Conservation (phyloP, 805 yeast species). For the Saccharomyces kudriavzevii region DNA sequence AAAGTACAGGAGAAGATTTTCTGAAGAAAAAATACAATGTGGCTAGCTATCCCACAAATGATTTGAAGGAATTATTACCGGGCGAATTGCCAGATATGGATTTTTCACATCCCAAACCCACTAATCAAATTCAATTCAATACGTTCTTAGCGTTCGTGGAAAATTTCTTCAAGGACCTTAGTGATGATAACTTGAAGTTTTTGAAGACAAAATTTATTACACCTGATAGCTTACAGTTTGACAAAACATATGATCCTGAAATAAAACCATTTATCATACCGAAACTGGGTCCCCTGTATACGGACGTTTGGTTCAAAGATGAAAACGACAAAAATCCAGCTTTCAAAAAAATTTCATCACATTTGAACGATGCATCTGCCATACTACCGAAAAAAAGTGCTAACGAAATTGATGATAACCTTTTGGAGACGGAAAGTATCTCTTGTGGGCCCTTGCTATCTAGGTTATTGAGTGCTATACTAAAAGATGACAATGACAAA, state of each 20-base stretch:
- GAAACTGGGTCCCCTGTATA: constrained; percentile 72
- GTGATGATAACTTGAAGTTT: constrained; percentile 75
- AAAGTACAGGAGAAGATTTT: constrained; percentile 64
- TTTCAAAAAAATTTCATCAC: constrained; percentile 36
- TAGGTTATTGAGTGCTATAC: constrained; percentile 71
- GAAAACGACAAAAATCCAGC: constrained; percentile 45
- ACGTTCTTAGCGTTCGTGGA: constrained; percentile 83
- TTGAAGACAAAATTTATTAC: constrained; percentile 53
- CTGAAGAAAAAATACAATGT: constrained; percentile 75
- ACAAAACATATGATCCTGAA: constrained; percentile 50
- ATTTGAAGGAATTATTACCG: constrained; percentile 67
- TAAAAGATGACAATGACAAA: constrained; percentile 29
- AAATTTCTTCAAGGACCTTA: constrained; percentile 67
- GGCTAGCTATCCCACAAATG: constrained; percentile 78
- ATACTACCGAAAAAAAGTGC: constrained; percentile 51
- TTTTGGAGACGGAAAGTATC: constrained; percentile 61
- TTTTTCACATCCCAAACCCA: constrained; percentile 72
- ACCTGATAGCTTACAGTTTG: constrained; percentile 37
- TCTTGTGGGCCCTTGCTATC: constrained; percentile 90
- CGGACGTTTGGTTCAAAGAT: constrained; percentile 81
- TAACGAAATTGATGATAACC: constrained; percentile 45
- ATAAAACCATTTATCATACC: constrained; percentile 75
- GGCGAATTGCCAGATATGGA: constrained; percentile 85
- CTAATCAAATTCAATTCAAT: constrained; percentile 85
- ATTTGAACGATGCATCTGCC: constrained; percentile 36